Evolutionary conservation across 139 green algal species (phyloP).

Genomic region (Spirogloea muscicola): DNA sequence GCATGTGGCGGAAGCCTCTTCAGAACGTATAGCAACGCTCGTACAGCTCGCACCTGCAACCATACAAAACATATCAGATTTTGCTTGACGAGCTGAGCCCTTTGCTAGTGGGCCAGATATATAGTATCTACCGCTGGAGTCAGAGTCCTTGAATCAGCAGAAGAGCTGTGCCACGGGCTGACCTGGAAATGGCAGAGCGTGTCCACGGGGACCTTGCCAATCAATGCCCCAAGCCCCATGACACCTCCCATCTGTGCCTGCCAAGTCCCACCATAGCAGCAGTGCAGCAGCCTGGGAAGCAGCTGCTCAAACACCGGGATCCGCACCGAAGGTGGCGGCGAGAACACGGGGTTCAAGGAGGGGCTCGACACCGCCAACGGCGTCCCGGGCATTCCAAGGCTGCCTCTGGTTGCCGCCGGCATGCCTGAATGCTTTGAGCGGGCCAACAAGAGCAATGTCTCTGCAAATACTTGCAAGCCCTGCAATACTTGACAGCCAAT

Average conservation of each 20-base stretch:
- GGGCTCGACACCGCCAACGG: constrained; percentile 39
- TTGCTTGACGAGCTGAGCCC: no score
- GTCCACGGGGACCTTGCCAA: constrained; percentile 40
- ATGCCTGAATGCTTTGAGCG: constrained; percentile 3
- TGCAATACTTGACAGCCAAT: no score
- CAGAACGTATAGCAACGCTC: constrained; percentile 71
- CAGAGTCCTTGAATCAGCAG: no score
- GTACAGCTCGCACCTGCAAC: constrained; percentile 49
- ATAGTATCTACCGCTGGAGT: no score
- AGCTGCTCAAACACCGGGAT: constrained; percentile 72
- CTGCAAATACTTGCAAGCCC: constrained; percentile 69
- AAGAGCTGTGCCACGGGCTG: no score
- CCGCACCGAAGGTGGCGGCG: constrained; percentile 10
- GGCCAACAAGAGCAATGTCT: constrained; percentile 65
- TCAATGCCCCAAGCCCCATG: constrained; percentile 51
- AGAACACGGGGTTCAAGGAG: constrained; percentile 31
- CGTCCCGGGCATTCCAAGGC: constrained; percentile 32
- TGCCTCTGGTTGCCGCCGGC: background rate
- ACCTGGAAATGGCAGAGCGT: constrained; percentile 45
- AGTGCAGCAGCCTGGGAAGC: constrained; percentile 71
- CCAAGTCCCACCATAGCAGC: constrained; percentile 82
- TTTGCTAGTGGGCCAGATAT: no score
- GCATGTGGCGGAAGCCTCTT: constrained; percentile 66
- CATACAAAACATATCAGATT: no score
- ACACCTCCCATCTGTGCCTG: constrained; percentile 70